Evolutionary conservation across 768 basidiomycete species (phyloP), one percentile per base, ranked within the genome.

Genomic region (Fomitopsis pulvina): DNA sequence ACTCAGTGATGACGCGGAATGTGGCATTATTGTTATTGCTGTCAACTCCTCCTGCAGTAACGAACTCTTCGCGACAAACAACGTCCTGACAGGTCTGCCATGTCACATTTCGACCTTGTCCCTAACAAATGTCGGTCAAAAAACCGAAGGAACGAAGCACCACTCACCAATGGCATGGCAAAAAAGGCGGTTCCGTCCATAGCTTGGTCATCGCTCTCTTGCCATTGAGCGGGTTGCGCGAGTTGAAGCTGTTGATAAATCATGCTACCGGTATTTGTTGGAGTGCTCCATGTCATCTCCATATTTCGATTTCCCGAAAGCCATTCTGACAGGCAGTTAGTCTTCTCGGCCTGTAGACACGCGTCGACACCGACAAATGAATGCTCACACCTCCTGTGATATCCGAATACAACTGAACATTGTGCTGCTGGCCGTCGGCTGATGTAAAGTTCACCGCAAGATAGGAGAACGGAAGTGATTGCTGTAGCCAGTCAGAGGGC

Each of bases 381-480:
- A 22, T 11, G 10, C 12, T 42, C 58, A 10, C 38, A 68, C 68
- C 68, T 52, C 57, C 67, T 41, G 63, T 69, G 38, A 72, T 66
- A 47, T 73, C 71, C 0, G 68, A 62, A 48, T 71, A 72, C 1
- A 72, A 55, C 48, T 71, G 65, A 8, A 70, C 62, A 16, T 27
- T 12, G 50, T 73, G 71, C 11, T 58, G 24, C 10, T 53, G 52
- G 9, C 62, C 66, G 42, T 73, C 70, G 18, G 55, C 52, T 0
- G 70, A 57, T 8, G 25, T 29, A 8, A 61, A 66, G 6, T 59
- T 54, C 3, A 73, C 47, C 10, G 63, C 55, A 9, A 71, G 29
- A 47, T 72, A 73, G 4, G 69, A 64, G 55, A 72, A 71, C 7
- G 71, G 69, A 4, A 72, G 39, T 1, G 71, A 71, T 46, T 70